Evolutionary conservation across 306 rosid genomes (phyloP), one percentile per base, ranked within the genome.

Genomic region (Cicer cuneatum): DNA sequence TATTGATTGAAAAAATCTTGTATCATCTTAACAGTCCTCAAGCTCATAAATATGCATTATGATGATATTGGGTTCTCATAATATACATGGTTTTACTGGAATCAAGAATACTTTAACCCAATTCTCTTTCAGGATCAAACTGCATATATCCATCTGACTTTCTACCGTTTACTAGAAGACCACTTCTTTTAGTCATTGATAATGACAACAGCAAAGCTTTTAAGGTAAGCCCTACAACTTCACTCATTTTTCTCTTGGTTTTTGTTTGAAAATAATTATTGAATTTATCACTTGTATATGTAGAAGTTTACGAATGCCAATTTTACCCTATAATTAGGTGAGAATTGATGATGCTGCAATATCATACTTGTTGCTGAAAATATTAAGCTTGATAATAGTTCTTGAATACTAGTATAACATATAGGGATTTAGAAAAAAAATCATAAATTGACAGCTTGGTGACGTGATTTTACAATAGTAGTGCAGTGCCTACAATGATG

Each of bases 111-210:
- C 84, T 80, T 88, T 82, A 74, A 85, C 77, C 14, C 43, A 65
- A 72, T 16, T 41, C 48, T 19, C 78, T 87, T 86, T 52, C 96
- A 94, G 98, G 98, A 53, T 43, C 87, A 77, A 94, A 83, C 77
- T 90, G 88, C 84, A 80, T 94, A 68, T 90, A 88, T 79, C 97
- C 97, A 12, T 78, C 90, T 64, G 98, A 94, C 83, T 77, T 94
- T 53, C 69, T 90, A 73, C 96, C 98, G 8, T 94, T 94, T 82
- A 94, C 98, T 51, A 88, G 98, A 87, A 91, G 94, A 58, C 98
- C 97, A 46, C 89, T 91, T 78, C 84, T 91, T 80, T 74, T 94
- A 78, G 86, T 94, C 75, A 86, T 94, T 79, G 98, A 94, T 72
- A 86, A 86, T 66, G 93, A 88, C 66, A 78, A 70, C 85, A 91